phyloP scores from a whole-genome alignment of 345 rosid genomes.

The Linum lewisii region DNA sequence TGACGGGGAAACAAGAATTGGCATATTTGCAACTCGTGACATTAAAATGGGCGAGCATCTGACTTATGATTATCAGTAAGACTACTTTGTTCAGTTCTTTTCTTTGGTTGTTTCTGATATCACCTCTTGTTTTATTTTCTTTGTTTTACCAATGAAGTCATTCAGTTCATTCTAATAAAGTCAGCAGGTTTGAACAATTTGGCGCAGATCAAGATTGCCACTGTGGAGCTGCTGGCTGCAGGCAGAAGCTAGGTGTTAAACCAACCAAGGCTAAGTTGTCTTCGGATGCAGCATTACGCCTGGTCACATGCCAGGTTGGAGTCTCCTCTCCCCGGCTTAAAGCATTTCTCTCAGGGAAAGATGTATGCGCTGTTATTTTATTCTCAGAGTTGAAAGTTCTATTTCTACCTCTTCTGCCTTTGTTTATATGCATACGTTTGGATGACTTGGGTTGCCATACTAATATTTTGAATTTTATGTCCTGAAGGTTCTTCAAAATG shows the following conservation, averaged over 20 bases:
- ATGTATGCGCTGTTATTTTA: constrained; percentile 24
- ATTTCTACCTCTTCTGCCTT: constrained; percentile 3
- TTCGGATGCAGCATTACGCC: constrained; percentile 51
- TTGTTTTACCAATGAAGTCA: neutral
- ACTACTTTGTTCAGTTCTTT: constrained; percentile 15
- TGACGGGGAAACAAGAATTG: constrained; percentile 95
- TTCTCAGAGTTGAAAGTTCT: neutral
- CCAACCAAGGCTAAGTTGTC: constrained; percentile 52
- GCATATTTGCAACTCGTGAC: constrained; percentile 71
- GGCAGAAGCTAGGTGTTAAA: constrained; percentile 72
- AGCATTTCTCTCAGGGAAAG: constrained; percentile 32
- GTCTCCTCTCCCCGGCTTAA: constrained; percentile 47
- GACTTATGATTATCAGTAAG: constrained; percentile 95
- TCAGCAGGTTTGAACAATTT: constrained; percentile 94
- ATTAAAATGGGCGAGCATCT: constrained; percentile 81
- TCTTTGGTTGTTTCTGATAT: constrained; percentile 2
- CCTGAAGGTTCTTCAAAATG: constrained; percentile 46
- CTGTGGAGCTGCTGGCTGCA: constrained; percentile 69
- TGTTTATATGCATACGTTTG: too few species aligned
- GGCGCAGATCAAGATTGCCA: constrained; percentile 97
- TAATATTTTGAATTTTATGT: constrained; percentile 18
- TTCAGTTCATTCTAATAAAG: constrained; percentile 34
- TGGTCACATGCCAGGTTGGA: constrained; percentile 58
- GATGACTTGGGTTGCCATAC: constrained; percentile 11
- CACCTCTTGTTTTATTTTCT: neutral